These are phyloP conservation scores for Psilocybe sp. DNA, from an alignment of 768 basidiomycete species.

Conservation along the genomic window DNA sequence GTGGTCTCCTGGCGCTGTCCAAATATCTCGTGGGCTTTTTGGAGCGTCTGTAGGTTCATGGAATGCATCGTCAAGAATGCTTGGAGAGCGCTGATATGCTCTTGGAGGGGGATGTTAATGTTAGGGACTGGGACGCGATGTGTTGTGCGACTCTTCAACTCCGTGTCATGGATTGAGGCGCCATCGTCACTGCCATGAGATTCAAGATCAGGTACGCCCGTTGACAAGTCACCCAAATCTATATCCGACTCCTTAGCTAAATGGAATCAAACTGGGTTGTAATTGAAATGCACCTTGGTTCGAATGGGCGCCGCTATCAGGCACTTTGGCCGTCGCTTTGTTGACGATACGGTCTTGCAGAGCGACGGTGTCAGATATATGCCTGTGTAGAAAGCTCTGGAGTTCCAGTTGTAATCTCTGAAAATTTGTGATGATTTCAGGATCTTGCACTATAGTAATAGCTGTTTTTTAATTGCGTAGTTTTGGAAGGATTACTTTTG, in stretches of 20 bases:
- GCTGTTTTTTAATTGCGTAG: background rate
- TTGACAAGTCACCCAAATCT: too few species aligned
- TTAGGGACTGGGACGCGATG: background rate
- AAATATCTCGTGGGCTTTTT: slow-evolving; percentile 10
- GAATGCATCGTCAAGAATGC: slow-evolving; percentile 24
- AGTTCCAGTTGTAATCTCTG: slow-evolving; percentile 22
- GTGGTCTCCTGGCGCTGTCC: too few species aligned
- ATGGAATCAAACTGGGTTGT: background rate
- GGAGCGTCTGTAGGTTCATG: slow-evolving; percentile 23
- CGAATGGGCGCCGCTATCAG: slow-evolving; percentile 1
- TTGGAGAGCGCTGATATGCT: slow-evolving; percentile 11
- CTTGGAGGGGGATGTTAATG: background rate
- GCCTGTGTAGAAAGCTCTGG: slow-evolving; percentile 16
- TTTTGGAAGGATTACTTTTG: background rate
- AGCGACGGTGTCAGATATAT: slow-evolving; percentile 15
- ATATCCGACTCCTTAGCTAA: too few species aligned
- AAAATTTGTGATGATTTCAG: slow-evolving; percentile 15
- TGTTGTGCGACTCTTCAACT: too few species aligned
- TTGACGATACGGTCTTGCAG: slow-evolving; percentile 12
- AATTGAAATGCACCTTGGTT: slow-evolving; percentile 3
- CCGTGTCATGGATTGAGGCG: too few species aligned
- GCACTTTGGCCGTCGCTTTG: slow-evolving; percentile 3
- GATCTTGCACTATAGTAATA: slow-evolving; percentile 11
- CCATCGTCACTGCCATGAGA: too few species aligned
- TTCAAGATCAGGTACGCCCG: too few species aligned